Evolutionary conservation across 352 stramenopile genomes (phyloP).

Genomic region (Globisporangium echinulatum): DNA sequence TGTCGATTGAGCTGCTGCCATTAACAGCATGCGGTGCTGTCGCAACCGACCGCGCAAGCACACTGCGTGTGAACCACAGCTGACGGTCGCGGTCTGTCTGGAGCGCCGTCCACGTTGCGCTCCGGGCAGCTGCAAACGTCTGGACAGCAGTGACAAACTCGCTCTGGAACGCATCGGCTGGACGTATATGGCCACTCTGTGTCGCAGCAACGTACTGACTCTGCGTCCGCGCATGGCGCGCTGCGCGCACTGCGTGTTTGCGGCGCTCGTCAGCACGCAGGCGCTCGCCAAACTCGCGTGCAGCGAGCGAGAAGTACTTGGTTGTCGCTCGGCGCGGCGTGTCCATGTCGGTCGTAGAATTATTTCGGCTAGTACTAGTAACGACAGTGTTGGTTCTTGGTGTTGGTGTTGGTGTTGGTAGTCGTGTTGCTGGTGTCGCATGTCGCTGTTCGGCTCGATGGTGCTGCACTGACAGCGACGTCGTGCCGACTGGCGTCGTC

Average conservation of each 20-base stretch:
- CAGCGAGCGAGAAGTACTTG: conserved; percentile 46
- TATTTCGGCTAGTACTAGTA: background rate
- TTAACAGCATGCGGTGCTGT: conserved; percentile 15
- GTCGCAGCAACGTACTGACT: conserved; percentile 19
- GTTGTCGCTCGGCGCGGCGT: conserved; percentile 18
- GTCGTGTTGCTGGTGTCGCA: background rate
- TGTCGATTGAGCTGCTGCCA: background rate
- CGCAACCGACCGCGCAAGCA: conserved; percentile 29
- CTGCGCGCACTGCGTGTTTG: conserved; percentile 26
- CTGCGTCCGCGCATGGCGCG: conserved; percentile 28
- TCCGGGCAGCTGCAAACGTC: conserved; percentile 29
- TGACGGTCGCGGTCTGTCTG: conserved; percentile 41
- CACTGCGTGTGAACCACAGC: conserved; percentile 26
- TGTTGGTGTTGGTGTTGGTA: background rate
- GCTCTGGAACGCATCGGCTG: conserved; percentile 45
- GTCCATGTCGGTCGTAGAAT: background rate
- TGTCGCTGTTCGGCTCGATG: background rate
- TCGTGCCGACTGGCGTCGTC: background rate
- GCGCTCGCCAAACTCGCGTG: conserved; percentile 40
- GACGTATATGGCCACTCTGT: conserved; percentile 3
- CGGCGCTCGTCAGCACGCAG: conserved; percentile 27
- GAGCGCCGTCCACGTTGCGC: conserved; percentile 45
- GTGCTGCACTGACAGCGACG: background rate
- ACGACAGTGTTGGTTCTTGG: background rate
- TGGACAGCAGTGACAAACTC: conserved; percentile 58